Evolutionary conservation across 163 green algal genomes (phyloP).

Genomic region (Volvox carteri): DNA sequence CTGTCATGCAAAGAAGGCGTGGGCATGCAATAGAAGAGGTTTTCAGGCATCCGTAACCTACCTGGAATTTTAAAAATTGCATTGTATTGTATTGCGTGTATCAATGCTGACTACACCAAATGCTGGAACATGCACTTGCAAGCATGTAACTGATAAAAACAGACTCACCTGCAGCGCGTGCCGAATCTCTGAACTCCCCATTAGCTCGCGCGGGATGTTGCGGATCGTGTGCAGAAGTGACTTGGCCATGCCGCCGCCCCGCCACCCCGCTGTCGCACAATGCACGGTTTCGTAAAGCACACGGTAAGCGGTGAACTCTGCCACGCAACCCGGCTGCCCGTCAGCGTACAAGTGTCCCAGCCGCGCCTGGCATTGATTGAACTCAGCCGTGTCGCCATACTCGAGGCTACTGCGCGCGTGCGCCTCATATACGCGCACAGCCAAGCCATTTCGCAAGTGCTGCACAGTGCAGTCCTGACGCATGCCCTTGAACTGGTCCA

Average conservation of each 20-base stretch:
- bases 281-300: conserved; percentile 88
- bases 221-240: conserved; percentile 81
- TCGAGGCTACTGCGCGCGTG: conserved; percentile 87
- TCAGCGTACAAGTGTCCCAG: conserved; percentile 81
- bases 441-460: conserved; percentile 79
- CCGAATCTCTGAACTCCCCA: conserved; percentile 61
- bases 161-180: conserved; percentile 65
- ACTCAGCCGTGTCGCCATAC: conserved; percentile 91
- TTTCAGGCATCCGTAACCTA: too few relatives aligned
- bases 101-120: too few relatives aligned
- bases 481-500: conserved; percentile 96
- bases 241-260: conserved; percentile 65
- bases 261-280: not conserved
- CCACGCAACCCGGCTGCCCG: conserved; percentile 68
- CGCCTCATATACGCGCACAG: conserved; percentile 88
- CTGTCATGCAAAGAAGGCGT: conserved; percentile 1
- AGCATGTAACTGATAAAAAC: too few relatives aligned
- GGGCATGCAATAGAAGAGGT: too few relatives aligned
- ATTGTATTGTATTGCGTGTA: too few relatives aligned
- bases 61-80: too few relatives aligned
- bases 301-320: conserved; percentile 90
- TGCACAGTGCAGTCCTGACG: conserved; percentile 94
- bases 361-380: conserved; percentile 94
- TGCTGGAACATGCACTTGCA: too few relatives aligned
- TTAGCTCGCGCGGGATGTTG: conserved; percentile 60